Base-by-base conservation (phyloP, 768 basidiomycete genomes). In the Tylopilus rubrobrunneus region DNA sequence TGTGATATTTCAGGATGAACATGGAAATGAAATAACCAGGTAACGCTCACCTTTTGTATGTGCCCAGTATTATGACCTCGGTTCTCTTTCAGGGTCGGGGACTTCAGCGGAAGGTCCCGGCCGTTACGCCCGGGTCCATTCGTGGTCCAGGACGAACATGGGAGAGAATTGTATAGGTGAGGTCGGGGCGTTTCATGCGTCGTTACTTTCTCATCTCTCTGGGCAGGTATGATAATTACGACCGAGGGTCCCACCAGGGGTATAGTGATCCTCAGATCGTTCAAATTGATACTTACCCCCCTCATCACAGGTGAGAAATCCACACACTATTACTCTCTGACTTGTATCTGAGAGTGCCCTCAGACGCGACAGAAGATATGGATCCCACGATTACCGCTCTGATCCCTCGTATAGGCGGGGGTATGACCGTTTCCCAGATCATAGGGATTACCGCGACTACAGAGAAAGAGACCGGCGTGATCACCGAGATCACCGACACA, bases 1-100 rank as follows among this genome's bases (percentile, higher is more conserved):
- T 53, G 81, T 87, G 6, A 77, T 87, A 44, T 87, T 89, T 60
- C 77, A 84, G 65, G 86, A 87, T 60, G 79, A 82, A 58, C 67
- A 75, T 19, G 86, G 86, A 21, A 78, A 80, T 51, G 83, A 84
- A 60, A 80, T 86, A 25, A 78, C 80, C 3, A 80, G 85, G 85
- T 82, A 69, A 50, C 62, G 37, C 43, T 34, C 44, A 31, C 43
- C 31, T 43, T 51, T 15, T 19, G 3, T 9, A 1, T 12, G 33
- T 4, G n/a, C 14, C 7, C 2, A 4, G 23, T 34, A 17, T 49
- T 9, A 19, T 57, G 12, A 59, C 46, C 27, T 46, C 15, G 17
- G 8, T 9, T 28, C 17, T 9, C 56, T 27, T 46, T 15, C 49
- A 84, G 83, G 61, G 78, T 83, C 19, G 82, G 81, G 8, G 77